Evolutionary conservation across 2,329 filamentous ascomycete genomes (phyloP).

Genomic region (Diaporthe destruens): DNA sequence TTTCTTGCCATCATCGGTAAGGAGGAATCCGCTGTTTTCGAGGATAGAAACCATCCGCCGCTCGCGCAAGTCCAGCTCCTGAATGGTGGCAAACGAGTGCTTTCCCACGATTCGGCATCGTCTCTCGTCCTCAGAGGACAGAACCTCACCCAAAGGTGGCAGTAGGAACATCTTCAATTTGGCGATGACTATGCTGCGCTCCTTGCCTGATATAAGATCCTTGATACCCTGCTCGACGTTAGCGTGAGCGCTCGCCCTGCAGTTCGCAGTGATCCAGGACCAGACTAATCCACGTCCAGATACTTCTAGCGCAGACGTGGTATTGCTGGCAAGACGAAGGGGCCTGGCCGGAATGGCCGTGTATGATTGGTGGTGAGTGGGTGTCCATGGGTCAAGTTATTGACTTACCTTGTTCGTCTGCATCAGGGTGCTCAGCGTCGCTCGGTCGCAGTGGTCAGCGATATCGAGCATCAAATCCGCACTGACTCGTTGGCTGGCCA

Average conservation of each 20-base stretch:
- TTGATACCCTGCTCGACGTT: conserved; percentile 17
- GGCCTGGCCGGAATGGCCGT: not conserved
- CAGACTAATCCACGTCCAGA: not conserved
- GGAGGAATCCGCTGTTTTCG: conserved; percentile 36
- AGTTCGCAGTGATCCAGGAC: not conserved
- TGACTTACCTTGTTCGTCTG: conserved; percentile 36
- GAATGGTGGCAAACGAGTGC: conserved; percentile 34
- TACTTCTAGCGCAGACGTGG: not conserved
- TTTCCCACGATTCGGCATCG: conserved; percentile 19
- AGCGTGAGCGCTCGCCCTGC: not conserved
- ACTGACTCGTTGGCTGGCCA: conserved; percentile 19
- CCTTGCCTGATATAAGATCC: conserved; percentile 7
- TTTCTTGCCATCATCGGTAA: conserved; percentile 9
- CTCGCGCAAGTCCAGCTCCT: conserved; percentile 37
- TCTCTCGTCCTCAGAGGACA: conserved; percentile 33
- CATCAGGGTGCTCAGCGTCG: conserved; percentile 31
- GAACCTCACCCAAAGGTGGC: conserved; percentile 19
- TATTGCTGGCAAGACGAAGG: not conserved
- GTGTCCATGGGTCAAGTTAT: not conserved
- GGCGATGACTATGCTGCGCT: conserved; percentile 35
- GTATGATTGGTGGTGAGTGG: not conserved
- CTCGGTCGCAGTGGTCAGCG: conserved; percentile 38
- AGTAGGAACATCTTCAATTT: conserved; percentile 25
- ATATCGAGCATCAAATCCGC: conserved; percentile 36
- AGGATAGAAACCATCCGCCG: conserved; percentile 37